Evolutionary conservation across 441 rosid species (phyloP).

Genomic region (Eruca vesicaria): DNA sequence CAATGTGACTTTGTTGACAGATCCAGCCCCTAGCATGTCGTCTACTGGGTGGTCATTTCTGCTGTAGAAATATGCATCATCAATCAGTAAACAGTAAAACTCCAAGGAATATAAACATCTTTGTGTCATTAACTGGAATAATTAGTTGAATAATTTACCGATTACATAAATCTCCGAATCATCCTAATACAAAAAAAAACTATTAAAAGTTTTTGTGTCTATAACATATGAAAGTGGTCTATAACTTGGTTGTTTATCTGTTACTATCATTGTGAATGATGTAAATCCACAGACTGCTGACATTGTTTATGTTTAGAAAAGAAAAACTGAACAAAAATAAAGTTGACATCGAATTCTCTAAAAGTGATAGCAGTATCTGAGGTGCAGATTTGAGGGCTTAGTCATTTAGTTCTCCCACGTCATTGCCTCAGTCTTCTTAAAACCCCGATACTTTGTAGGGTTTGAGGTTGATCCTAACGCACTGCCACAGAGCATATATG

Average conservation of each 20-base stretch:
- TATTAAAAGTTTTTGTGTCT: background rate
- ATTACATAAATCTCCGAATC: background rate
- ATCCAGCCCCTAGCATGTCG: background rate
- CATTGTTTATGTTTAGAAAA: no score
- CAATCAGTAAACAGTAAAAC: background rate
- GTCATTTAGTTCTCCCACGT: no score
- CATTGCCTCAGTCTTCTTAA: no score
- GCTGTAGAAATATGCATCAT: background rate
- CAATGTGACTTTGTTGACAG: background rate
- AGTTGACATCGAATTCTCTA: background rate
- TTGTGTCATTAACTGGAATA: background rate
- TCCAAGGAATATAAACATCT: background rate
- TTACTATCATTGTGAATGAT: background rate
- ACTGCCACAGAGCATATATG: background rate
- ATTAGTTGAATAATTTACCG: background rate
- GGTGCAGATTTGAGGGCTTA: no score
- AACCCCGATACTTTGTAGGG: background rate
- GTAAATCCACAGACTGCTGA: no score
- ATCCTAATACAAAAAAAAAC: no score
- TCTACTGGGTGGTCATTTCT: background rate
- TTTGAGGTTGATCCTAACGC: background rate
- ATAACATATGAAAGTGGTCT: background rate
- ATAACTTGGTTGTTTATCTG: background rate
- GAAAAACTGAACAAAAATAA: background rate
- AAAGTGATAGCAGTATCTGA: background rate